Percentiles rank a stretch among this genome's conserved stretches.
Evolutionary conservation across 192 early-diverging fungal species (phyloP).

Genomic region (Funneliformis mosseae): DNA sequence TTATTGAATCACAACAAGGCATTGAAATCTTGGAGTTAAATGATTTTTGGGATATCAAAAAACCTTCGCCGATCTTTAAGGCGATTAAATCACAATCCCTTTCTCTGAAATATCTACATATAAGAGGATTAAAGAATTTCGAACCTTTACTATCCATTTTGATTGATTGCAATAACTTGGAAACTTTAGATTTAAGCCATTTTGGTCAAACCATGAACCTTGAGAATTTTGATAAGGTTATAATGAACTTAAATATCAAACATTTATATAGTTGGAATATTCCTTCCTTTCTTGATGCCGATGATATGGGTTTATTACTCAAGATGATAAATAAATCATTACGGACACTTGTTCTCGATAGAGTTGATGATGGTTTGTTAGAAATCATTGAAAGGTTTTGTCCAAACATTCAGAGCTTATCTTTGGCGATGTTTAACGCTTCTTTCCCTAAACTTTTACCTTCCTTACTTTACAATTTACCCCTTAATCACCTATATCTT

Average conservation of each 20-base stretch:
- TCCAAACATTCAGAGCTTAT: not conserved
- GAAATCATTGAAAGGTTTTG: not conserved
- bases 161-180: not conserved
- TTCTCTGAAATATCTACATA: not conserved
- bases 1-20: not conserved
- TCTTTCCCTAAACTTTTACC: not conserved
- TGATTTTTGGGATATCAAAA: not conserved
- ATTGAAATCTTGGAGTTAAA: not conserved
- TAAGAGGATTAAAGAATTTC: not conserved
- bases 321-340: not conserved
- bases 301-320: not conserved
- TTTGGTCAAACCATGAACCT: not conserved
- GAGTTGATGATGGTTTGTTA: not conserved
- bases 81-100: not conserved
- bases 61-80: not conserved
- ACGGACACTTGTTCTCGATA: not conserved
- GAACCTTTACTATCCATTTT: not conserved
- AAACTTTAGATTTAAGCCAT: not conserved
- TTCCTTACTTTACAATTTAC: not conserved
- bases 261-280: not conserved
- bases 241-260: not conserved
- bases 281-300: not conserved
- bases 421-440: not conserved
- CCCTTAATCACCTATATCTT: not conserved
- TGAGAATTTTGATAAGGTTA: not conserved